A percentile compares a stretch with the other conserved stretches of the same genome.
Evolutionary conservation across 495 filamentous ascomycete genomes (phyloP).

Genomic region (Usnea hakonensis): DNA sequence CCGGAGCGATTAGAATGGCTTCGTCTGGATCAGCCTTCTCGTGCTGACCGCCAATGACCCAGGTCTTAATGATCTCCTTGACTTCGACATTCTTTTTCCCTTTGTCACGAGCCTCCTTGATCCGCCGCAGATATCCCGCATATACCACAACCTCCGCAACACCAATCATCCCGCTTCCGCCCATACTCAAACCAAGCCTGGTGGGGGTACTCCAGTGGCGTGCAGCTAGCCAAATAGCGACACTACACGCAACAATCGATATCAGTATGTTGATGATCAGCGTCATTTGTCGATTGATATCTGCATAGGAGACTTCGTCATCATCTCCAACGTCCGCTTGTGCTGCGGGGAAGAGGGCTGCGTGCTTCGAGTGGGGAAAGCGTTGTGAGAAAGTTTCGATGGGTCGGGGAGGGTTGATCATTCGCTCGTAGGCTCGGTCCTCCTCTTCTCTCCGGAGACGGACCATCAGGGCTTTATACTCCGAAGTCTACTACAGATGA

Average conservation of each 20-base stretch:
- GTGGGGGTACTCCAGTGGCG: constrained; percentile 62
- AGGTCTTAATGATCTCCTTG: constrained; percentile 61
- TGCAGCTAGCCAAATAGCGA: constrained; percentile 65
- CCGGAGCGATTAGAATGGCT: background rate
- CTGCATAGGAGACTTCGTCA: constrained; percentile 51
- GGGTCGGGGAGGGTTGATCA: constrained; percentile 53
- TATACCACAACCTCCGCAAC: constrained; percentile 86
- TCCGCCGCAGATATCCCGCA: constrained; percentile 70
- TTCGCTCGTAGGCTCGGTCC: constrained; percentile 66
- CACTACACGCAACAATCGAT: constrained; percentile 61
- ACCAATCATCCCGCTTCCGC: constrained; percentile 61
- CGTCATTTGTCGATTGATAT: constrained; percentile 67
- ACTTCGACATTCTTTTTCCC: constrained; percentile 59
- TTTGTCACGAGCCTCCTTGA: constrained; percentile 60
- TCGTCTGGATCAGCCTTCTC: background rate
- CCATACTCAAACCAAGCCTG: constrained; percentile 61
- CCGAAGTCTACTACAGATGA: constrained; percentile 51
- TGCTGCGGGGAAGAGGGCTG: constrained; percentile 36
- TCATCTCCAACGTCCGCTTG: constrained; percentile 41
- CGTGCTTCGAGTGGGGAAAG: constrained; percentile 43
- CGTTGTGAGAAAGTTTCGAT: constrained; percentile 51
- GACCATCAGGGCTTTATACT: constrained; percentile 86
- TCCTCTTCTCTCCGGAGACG: constrained; percentile 75
- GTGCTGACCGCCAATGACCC: constrained; percentile 53
- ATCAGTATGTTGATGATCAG: constrained; percentile 68